Base-by-base conservation (phyloP, 2,329 filamentous ascomycete genomes). In the Sporothrix dimorphospora region DNA sequence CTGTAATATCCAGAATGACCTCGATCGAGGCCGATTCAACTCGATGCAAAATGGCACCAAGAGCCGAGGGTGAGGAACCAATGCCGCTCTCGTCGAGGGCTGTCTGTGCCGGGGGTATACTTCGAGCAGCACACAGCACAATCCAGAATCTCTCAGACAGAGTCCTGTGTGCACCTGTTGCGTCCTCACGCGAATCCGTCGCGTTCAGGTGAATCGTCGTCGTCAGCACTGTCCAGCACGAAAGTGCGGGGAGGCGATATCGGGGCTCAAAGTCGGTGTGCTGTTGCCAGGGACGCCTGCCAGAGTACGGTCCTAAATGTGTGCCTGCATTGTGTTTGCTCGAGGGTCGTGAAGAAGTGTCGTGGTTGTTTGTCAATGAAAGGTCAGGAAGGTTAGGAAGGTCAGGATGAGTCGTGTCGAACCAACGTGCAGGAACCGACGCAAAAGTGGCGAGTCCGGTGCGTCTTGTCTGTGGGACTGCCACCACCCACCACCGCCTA, bases 231-330 rank as follows among this genome's bases (percentile, higher is more conserved):
- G 30, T 40, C 47, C 40, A 7, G n/a, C 53, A 21, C 49, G 38
- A 42, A 12, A 27, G 63, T 66, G 63, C 63, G 63, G 63, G 59
- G 42, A 49, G 16, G 42, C 42, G 63, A 49, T 49, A 66, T 66
- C 63, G 63, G 63, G 42, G 42, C 24, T 8, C 40, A 66, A 49
- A 65, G 9, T 3, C 27, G 59, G 59, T 65, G 59, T 65, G 12
- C 59, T 65, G 59, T 65, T 65, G 59, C 59, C 59, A 45, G 38
- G 42, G 59, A 42, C 38, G 59, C 59, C 59, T 65, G 59, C 38
- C 59, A 45, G 38, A 8, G 59, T 45, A 45, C 59, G 38, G 34
- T 40, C 40, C 59, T 65, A 65, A 65, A 65, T 65, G n/a, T 19
- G 38, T 27, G 59, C 38, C 59, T 65, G 59, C 59, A 65, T 65